Evolutionary conservation across 805 yeast genomes (phyloP).

Genomic region (Pichia ethanolica): DNA sequence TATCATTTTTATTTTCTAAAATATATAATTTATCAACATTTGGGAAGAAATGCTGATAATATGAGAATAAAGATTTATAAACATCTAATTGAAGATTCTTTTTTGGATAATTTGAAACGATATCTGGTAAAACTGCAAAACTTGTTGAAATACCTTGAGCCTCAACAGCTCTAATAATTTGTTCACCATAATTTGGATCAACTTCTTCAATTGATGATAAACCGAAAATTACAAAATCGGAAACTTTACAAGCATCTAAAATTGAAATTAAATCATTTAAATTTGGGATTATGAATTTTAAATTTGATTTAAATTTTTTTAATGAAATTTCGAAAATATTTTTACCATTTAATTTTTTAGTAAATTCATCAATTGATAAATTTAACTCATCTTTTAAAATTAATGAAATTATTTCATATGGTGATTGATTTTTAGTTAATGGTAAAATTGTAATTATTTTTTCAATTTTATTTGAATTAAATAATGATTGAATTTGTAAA

Average conservation of each 20-base stretch:
- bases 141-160: constrained; percentile 87
- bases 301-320: constrained; percentile 62
- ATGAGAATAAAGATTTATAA: constrained; percentile 55
- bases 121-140: constrained; percentile 70
- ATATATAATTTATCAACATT: constrained; percentile 70
- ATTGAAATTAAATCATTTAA: constrained; percentile 57
- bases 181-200: constrained; percentile 74
- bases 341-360: constrained; percentile 33
- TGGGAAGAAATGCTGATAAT: constrained; percentile 72
- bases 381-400: constrained; percentile 34
- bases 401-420: constrained; percentile 44
- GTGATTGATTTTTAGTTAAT: constrained; percentile 62
- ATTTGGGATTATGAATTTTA: constrained; percentile 71
- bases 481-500: constrained; percentile 55
- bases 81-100: constrained; percentile 70
- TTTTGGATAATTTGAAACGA: constrained; percentile 59
- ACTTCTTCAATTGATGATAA: constrained; percentile 83
- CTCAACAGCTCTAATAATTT: constrained; percentile 77
- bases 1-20: constrained; percentile 60
- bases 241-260: constrained; percentile 78
- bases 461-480: constrained; percentile 63
- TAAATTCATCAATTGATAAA: constrained; percentile 21
- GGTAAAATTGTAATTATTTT: constrained; percentile 78
- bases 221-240: constrained; percentile 89
- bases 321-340: constrained; percentile 47